Evolutionary conservation across 176 grass and related monocot species (phyloP), one percentile per base, ranked within the genome.

Genomic region (Triticum monococcum): DNA sequence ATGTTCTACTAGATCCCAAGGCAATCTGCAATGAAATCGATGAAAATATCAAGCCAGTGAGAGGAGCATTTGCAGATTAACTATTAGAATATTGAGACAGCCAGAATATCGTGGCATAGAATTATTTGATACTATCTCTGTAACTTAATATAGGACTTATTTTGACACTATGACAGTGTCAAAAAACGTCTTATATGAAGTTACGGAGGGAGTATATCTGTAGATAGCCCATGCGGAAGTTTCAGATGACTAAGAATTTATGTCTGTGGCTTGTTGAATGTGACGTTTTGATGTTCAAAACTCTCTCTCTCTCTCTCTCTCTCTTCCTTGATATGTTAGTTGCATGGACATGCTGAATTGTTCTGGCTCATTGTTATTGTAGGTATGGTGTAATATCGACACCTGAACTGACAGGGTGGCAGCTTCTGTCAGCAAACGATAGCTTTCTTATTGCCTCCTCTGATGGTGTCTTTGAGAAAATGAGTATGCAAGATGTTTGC

Each of bases 321-420:
- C 10, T 10, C 69, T 91, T 31, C 12, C 75, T 62, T 86, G 38
- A 59, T 72, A 79, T 45, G 45, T 45, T 36, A 78, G 73, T 52
- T 85, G 73, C 26, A 45, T 83, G 73, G 23, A 79, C 26, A 17
- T 22, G 3, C 68, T 87, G 63, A 89, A 86, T 71, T 73, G 52
- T 76, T 74, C 17, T 17, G 12, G 20, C 14, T 88, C 79, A 61
- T 69, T 90, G 14, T 66, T 88, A 43, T 91, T 87, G 43, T 83
- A 98, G 96, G 56, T 95, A 89, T 82, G 96, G 96, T 84, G 93
- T 98, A 35, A 93, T 98, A 83, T 91, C 96, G 22, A 95, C 91
- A 86, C 96, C 96, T 74, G 93, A 98, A 78, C 48, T 98, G 23
- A 91, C 89, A 88, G 93, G 78, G 81, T 98, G 96, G 96, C 77